Base-by-base conservation (phyloP, 2,329 filamentous ascomycete species). In the Ophiostoma triangulosporum region DNA sequence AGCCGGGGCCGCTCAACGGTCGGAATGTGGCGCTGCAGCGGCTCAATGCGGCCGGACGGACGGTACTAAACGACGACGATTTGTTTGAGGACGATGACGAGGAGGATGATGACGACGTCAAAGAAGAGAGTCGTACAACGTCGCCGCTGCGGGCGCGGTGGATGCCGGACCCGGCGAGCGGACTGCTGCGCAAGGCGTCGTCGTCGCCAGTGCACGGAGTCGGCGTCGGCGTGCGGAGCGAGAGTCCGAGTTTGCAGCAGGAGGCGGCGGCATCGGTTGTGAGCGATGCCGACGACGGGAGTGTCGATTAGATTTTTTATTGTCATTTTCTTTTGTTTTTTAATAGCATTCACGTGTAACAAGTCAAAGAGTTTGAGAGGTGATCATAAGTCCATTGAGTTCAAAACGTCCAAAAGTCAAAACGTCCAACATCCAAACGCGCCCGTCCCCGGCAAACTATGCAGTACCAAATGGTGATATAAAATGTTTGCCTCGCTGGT, bases 1-100 rank as follows among this genome's bases (percentile, higher is more conserved):
- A n/a, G 6, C 22, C n/a, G 6, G 36, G 46, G 24, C 31, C 48
- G 4, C n/a, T 35, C 17, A n/a, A 22, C 46, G 27, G 36, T 65
- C 68, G 31, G 66, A 73, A 48, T 68, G 70, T 65, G 0, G 60
- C 58, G 1, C 68, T 78, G 69, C 68, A 67, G 24, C 70, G 72
- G 3, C 67, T 78, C 14, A 76, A 69, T 57, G 68, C 69, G 1
- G 64, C 67, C 11, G 43, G 43, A 2, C 43, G 43, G 15, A 46
- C 43, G 17, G 9, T 46, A 12, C 43, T 15, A 15, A 46, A 17
- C 43, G 71, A 69, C 32, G 62, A 69, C 6, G 66, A 68, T 1
- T 22, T 64, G 66, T 27, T 63, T 60, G 17, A 51, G 64, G 11
- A 26, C 11, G 65, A 67, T 1, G 64, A 66, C 17, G 63, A 61